These are phyloP conservation scores for Solioccasus polychromus DNA, from an alignment of 768 basidiomycete species.

Conservation along the genomic window DNA sequence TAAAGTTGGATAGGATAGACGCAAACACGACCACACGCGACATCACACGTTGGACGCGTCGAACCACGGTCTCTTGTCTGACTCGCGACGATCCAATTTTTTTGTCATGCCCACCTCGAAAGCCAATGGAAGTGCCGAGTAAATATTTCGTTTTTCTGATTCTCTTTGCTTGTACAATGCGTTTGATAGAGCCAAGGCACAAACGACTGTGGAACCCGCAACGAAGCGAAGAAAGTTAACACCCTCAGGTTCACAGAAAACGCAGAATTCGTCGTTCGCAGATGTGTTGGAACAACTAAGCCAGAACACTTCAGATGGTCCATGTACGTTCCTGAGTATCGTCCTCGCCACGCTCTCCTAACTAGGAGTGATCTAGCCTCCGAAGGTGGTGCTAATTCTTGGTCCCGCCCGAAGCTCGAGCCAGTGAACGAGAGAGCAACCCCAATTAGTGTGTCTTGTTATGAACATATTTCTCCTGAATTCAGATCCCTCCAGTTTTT, in stretches of 20 bases:
- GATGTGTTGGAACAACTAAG: constrained; percentile 63
- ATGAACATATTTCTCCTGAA: background rate
- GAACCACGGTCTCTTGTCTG: background rate
- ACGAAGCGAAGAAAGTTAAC: constrained; percentile 55
- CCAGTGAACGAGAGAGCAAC: constrained; percentile 59
- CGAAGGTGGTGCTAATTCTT: constrained; percentile 76
- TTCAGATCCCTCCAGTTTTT: constrained; percentile 55
- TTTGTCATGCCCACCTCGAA: constrained; percentile 17
- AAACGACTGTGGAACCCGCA: constrained; percentile 35
- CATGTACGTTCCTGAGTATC: constrained; percentile 35
- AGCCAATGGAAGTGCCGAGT: constrained; percentile 17
- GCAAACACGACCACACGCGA: constrained; percentile 34
- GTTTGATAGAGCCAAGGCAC: constrained; percentile 24
- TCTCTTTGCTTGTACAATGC: constrained; percentile 2
- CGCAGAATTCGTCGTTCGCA: constrained; percentile 46
- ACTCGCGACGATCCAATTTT: background rate
- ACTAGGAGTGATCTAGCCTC: constrained; percentile 39
- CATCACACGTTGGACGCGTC: constrained; percentile 13
- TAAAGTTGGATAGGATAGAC: constrained; percentile 10
- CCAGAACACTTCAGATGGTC: constrained; percentile 41
- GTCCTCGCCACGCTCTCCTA: background rate
- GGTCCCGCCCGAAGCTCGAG: constrained; percentile 63
- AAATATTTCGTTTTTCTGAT: background rate
- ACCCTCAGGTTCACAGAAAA: constrained; percentile 30
- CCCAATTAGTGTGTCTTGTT: constrained; percentile 53